Percentiles rank a stretch among this genome's conserved stretches.
phyloP scores from a whole-genome alignment of 306 rosid species.

The Trichosanthes truncata region DNA sequence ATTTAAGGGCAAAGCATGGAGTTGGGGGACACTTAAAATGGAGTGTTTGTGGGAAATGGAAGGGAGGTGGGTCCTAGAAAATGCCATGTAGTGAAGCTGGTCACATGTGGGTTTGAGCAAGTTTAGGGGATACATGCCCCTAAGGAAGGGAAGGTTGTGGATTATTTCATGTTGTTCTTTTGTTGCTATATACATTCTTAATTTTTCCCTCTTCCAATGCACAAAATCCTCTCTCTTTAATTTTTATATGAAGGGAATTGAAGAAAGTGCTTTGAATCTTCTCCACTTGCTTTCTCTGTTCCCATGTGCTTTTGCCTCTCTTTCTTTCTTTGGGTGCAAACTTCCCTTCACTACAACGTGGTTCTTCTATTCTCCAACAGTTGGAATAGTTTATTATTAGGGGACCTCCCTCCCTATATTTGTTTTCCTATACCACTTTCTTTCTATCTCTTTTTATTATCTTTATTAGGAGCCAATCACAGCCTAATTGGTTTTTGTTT shows the following conservation, averaged over 20 bases:
- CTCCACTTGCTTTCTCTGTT: conserved; percentile 10
- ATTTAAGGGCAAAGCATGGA: background rate
- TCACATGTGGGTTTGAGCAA: conserved; percentile 4
- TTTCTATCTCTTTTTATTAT: background rate
- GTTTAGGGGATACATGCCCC: conserved; percentile 10
- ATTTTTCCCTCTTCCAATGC: background rate
- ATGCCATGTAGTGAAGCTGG: background rate
- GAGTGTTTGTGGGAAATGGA: conserved; percentile 6
- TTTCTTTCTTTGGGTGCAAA: background rate
- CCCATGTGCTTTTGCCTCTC: conserved; percentile 17
- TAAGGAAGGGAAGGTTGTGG: background rate
- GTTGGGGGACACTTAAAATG: background rate
- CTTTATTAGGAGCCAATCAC: background rate
- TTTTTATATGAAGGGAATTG: background rate
- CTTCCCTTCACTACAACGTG: conserved; percentile 10
- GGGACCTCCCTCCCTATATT: background rate
- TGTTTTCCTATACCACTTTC: background rate
- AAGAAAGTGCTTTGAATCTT: conserved; percentile 14
- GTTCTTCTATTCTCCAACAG: conserved; percentile 12
- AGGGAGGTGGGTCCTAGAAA: background rate
- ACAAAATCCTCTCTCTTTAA: background rate
- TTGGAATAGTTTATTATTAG: conserved; percentile 2
- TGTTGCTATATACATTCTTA: background rate
- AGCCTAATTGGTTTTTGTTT: background rate
- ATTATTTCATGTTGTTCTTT: background rate